Base-by-base conservation (phyloP, 2,329 filamentous ascomycete species). In the Waltergamsia citrina region DNA sequence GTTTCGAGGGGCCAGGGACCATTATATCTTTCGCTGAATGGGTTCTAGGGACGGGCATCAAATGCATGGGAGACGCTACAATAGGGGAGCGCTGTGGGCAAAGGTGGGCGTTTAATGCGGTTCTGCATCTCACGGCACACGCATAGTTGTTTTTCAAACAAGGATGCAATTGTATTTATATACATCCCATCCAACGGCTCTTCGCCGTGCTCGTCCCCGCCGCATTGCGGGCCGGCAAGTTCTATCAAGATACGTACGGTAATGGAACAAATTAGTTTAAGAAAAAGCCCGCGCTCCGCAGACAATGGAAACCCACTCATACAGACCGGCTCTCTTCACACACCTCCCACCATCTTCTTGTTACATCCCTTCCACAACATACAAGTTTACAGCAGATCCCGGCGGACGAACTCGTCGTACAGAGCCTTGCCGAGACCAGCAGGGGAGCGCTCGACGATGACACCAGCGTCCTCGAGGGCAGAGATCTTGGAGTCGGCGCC, bases 401-500 rank as follows among this genome's bases (percentile, higher is more conserved):
- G 78, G 73, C 87, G 86, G 60, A 96, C 86, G 59, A 98, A 98
- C 71, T 96, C 85, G 44, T 85, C 81, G 57, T 93, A 85, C 53
- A 98, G 72, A 40, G 87, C 82, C 77, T 94, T 95, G 60, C 92
- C 92, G 51, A 98, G 76, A 49, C 78, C 65, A 47, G 92, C 92
- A 44, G 92, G 90, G 53, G 85, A 94, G 63, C 86, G 81, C 79
- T 96, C 90, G 47, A 98, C 92, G 52, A 95, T 77, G 52, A 96
- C 92, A 60, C 92, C 92, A 42, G 92, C 92, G 44, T 75, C 74
- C 71, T 96, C 84, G 40, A 98, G 80, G 41, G 92, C 92, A 52
- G 80, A 73, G 65, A 98, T 98, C 82, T 98, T 98, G 58, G 86
- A 93, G 68, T 96, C 87, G 45, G 92, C 92, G 59, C 87, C 92